Evolutionary conservation across 305 asterid species (phyloP), one percentile per base, ranked within the genome.

Genomic region (Nicotiana rustica): DNA sequence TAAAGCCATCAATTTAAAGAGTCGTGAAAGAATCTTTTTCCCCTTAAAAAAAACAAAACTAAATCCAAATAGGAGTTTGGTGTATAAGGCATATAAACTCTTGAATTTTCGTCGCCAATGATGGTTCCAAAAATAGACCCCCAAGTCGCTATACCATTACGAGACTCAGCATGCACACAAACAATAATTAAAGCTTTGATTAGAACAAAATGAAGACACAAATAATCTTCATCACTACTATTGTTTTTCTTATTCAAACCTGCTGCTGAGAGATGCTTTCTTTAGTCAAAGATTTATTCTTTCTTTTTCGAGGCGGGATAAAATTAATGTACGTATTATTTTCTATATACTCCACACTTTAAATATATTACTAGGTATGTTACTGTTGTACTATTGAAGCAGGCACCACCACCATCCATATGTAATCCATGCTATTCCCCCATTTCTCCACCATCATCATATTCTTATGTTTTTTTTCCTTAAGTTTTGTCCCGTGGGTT

Each of bases 101-200:
- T 49, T 21, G 4, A 75, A 47, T 7, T 75, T 75, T 52, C 79
- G 79, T 75, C 65, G 25, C 2, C 4, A 76, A 52, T 76, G 80
- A 52, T 76, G 18, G 15, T 1, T 76, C 84, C 86, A 81, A 75
- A 47, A 62, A 41, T 10, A 1, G 10, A 60, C 7, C 69, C 68
- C 0, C 9, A 6, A 73, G 62, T 73, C 21, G 14, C 79, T 47
- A 56, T 47, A 56, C 21, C 4, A 31, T 57, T 78, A 57, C 71
- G 56, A 66, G 79, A 66, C 52, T 73, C 18, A 64, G 78, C 66
- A 84, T 73, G 84, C 86, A 84, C 44, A 47, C 79, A 64, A 55
- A 12, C 35, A 59, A 55, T 47, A 71, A 79, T 56, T 61, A 47
- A 38, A 25, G 6, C 10, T 18, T 38, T 19, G 77, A 55, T 65